phyloP scores from a whole-genome alignment of 768 basidiomycete genomes.

The Scleroderma bovista region DNA sequence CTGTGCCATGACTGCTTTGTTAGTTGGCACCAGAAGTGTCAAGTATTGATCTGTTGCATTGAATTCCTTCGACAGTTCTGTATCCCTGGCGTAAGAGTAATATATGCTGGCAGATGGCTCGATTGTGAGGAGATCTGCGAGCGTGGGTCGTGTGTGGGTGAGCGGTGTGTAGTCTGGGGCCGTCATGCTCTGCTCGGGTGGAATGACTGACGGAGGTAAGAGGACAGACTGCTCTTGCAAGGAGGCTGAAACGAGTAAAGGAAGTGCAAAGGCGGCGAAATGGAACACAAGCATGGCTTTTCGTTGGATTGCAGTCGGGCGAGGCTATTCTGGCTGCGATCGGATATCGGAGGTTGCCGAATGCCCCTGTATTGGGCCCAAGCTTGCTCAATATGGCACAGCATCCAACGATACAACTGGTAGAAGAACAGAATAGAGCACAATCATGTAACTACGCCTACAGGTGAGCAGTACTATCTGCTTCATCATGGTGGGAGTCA shows the following conservation, averaged over 20 bases:
- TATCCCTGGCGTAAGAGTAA: conserved; percentile 76
- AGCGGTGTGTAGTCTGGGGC: conserved; percentile 28
- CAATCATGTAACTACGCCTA: conserved; percentile 2
- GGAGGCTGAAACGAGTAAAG: conserved; percentile 27
- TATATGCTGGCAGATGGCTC: conserved; percentile 74
- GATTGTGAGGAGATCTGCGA: conserved; percentile 76
- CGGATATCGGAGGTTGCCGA: background rate
- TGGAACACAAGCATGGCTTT: conserved; percentile 10
- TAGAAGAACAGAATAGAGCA: background rate
- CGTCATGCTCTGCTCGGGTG: background rate
- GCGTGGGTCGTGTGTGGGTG: conserved; percentile 44
- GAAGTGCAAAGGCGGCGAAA: conserved; percentile 24
- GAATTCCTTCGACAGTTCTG: conserved; percentile 53
- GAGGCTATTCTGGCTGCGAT: too few species aligned
- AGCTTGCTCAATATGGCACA: too few species aligned
- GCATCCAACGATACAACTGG: too few species aligned
- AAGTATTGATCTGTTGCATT: conserved; percentile 20
- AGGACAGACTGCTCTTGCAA: conserved; percentile 22
- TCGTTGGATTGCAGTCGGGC: too few species aligned
- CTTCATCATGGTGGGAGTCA: background rate
- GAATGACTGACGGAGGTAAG: conserved; percentile 14
- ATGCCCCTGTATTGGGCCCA: too few species aligned
- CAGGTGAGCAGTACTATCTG: background rate
- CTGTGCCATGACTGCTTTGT: conserved; percentile 82
- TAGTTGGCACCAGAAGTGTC: conserved; percentile 79